phyloP scores from a whole-genome alignment of 1,284 basidiomycete genomes.

The Microbotryomycetes sp. region DNA sequence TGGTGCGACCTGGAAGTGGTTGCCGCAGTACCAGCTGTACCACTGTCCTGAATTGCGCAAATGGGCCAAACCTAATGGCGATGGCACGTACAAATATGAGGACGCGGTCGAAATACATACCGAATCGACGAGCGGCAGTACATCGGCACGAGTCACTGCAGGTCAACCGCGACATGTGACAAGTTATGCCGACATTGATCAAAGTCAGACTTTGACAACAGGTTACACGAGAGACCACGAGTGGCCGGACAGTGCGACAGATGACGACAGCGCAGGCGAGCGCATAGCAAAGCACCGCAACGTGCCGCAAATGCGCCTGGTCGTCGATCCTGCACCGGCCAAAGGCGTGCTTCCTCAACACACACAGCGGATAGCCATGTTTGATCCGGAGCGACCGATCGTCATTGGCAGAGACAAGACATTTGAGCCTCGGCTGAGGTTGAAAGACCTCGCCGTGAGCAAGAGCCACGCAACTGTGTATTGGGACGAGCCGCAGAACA shows the following conservation, averaged over 20 bases:
- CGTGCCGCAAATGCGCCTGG: constrained; percentile 21
- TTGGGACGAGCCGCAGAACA: not conserved
- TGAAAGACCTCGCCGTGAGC: constrained; percentile 18
- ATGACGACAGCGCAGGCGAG: not conserved
- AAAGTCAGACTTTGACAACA: not conserved
- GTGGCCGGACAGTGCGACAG: not conserved
- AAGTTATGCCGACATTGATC: not conserved
- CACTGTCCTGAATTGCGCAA: not conserved
- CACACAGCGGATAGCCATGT: constrained; percentile 2
- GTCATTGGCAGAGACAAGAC: constrained; percentile 24
- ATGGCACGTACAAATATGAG: not conserved
- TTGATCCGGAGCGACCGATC: constrained; percentile 21
- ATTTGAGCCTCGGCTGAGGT: constrained; percentile 18
- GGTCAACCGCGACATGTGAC: not conserved
- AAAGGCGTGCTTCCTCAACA: not conserved
- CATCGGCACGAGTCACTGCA: too few species aligned
- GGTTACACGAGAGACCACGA: not conserved
- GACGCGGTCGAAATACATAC: not conserved
- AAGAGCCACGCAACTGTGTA: constrained; percentile 21
- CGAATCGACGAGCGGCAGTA: too few species aligned
- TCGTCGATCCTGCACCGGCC: constrained; percentile 8
- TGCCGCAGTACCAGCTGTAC: not conserved
- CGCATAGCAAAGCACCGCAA: not conserved
- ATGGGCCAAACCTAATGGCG: not conserved
- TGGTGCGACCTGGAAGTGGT: not conserved